Base-by-base conservation (phyloP, 331 rosid genomes). In the Erythrophleum ivorense region DNA sequence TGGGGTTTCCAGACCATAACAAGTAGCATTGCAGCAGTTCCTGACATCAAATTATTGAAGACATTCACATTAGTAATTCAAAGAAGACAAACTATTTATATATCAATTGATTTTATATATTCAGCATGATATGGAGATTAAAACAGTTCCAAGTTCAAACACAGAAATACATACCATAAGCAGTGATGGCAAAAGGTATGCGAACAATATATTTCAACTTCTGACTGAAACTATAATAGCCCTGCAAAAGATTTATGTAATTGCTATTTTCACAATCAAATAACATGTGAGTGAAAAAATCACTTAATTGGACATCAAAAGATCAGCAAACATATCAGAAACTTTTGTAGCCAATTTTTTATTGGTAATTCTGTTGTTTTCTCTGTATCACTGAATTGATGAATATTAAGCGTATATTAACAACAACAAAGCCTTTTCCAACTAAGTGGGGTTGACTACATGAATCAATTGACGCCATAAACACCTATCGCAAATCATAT, bases 171-270 rank as follows among this genome's bases (percentile, higher is more conserved):
- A 79, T 79, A 96, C 99, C 99, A 90, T 96, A 94, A 24, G 99
- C 91, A 60, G 93, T 90, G 83, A 94, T 89, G 71, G 95, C 87
- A 78, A 96, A 94, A 83, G 99, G 99, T 72, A 96, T 89, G 66
- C 98, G 95, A 83, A 94, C 97, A 78, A 96, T 84, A 88, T 88
- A 94, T 89, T 96, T 96, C 90, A 96, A 91, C 91, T 92, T 96
- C 97, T 94, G 99, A 89, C 99, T 96, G 91, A 96, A 96, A 86
- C 99, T 96, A 83, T 96, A 96, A 81, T 96, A 96, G 60, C 99
- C 98, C 99, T 96, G 81, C 87, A 74, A 81, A 70, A 84, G 24
- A 77, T 48, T 52, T 7, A 48, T 38, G 9, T 18, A 34, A 19
- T 24, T 63, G 70, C 21, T 49, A 38, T 50, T 76, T 74, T 60